phyloP scores from a whole-genome alignment of 805 yeast species.

The Suhomyces sp. region DNA sequence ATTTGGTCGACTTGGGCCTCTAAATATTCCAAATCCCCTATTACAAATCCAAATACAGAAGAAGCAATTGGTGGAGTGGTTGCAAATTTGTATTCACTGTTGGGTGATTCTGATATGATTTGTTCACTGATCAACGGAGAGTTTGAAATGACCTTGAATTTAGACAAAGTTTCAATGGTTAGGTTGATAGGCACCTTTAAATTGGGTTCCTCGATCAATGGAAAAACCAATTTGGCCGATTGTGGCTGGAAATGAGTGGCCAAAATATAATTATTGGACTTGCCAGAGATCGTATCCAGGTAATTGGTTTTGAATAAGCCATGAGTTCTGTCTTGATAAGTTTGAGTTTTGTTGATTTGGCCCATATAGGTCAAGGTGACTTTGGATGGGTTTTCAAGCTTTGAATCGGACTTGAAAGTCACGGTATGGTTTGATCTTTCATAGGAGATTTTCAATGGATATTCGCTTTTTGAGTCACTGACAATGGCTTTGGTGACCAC shows the following conservation, averaged over 20 bases:
- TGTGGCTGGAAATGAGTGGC: slow-evolving; percentile 75
- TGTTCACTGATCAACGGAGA: slow-evolving; percentile 27
- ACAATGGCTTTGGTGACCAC: slow-evolving; percentile 36
- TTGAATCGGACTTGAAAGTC: slow-evolving; percentile 20
- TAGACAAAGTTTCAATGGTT: slow-evolving; percentile 42
- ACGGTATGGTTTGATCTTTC: slow-evolving; percentile 42
- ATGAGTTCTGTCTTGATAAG: slow-evolving; percentile 53
- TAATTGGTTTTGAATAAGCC: slow-evolving; percentile 72
- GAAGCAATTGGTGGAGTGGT: slow-evolving; percentile 58
- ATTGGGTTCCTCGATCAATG: slow-evolving; percentile 66
- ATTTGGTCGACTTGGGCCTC: slow-evolving; percentile 23
- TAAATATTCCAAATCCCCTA: slow-evolving; percentile 63
- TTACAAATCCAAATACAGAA: slow-evolving; percentile 63
- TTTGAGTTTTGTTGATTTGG: slow-evolving; percentile 46
- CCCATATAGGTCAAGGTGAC: slow-evolving; percentile 46
- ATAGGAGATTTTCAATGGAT: slow-evolving; percentile 27
- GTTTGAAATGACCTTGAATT: slow-evolving; percentile 53
- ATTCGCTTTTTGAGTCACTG: slow-evolving; percentile 9
- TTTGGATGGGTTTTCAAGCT: slow-evolving; percentile 7
- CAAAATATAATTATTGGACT: slow-evolving; percentile 49
- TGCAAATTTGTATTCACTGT: slow-evolving; percentile 41
- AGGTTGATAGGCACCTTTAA: slow-evolving; percentile 52
- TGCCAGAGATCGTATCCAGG: slow-evolving; percentile 48
- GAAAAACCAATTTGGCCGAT: slow-evolving; percentile 60
- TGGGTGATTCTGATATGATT: slow-evolving; percentile 20